These are phyloP conservation scores for Ganoderma sinense DNA, from an alignment of 1,284 basidiomycete genomes.

Conservation along the genomic window DNA sequence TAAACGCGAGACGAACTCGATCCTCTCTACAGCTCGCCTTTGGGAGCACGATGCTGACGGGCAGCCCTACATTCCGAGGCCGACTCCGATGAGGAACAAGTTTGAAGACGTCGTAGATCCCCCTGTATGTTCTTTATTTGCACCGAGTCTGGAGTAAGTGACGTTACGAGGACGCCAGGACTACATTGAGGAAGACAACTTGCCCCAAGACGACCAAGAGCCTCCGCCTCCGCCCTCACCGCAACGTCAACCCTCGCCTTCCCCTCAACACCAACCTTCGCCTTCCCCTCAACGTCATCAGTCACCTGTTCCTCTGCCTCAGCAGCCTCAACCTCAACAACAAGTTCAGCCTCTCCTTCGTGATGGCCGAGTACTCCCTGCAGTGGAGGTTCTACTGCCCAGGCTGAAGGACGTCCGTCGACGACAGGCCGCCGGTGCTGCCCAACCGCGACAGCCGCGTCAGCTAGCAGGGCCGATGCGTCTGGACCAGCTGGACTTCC, in stretches of 20 bases:
- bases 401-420: slow-evolving; percentile 1
- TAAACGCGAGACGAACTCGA: neutral
- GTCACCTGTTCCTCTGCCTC: neutral
- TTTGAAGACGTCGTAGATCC: neutral
- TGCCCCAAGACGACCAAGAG: neutral
- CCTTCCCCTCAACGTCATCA: neutral
- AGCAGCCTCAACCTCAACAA: neutral
- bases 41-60: neutral
- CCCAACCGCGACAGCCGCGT: too few relatives aligned
- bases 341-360: neutral
- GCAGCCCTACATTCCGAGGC: neutral
- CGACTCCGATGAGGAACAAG: neutral
- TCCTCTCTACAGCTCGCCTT: neutral
- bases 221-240: neutral
- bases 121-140: neutral
- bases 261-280: neutral
- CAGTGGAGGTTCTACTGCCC: slow-evolving; percentile 4
- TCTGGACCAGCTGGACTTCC: too few relatives aligned
- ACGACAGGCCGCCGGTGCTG: neutral
- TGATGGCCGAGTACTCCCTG: neutral
- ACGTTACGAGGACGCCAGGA: neutral
- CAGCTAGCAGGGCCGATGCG: too few relatives aligned
- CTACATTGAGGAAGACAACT: neutral
- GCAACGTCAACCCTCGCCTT: too few relatives aligned
- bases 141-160: neutral